Conservation (phyloP, 2,329 filamentous ascomycete species). For the Neobulgaria alba region DNA sequence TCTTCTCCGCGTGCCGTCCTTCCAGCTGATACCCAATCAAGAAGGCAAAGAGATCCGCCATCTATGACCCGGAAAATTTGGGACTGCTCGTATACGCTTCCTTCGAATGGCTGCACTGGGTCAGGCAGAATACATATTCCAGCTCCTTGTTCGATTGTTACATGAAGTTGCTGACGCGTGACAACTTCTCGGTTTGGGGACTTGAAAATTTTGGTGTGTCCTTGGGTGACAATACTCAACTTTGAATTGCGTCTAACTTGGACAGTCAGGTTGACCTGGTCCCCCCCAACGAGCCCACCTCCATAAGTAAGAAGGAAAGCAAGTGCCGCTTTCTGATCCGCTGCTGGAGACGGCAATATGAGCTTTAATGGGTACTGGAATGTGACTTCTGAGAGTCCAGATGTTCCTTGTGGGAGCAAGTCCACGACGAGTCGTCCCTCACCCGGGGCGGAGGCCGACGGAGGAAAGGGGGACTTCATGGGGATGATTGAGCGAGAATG, state of each 20-base stretch:
- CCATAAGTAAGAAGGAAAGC: conserved; percentile 92
- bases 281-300: conserved; percentile 83
- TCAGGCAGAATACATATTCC: conserved; percentile 70
- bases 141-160: conserved; percentile 41
- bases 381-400: conserved; percentile 63
- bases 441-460: conserved; percentile 65
- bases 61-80: conserved; percentile 64
- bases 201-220: conserved; percentile 95
- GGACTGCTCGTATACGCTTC: conserved; percentile 74
- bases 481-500: no score
- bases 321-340: conserved; percentile 58
- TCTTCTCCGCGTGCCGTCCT: conserved; percentile 77
- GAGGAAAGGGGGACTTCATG: conserved; percentile 37
- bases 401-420: conserved; percentile 61
- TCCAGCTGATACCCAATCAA: conserved; percentile 94
- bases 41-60: conserved; percentile 60
- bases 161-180: conserved; percentile 49
- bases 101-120: conserved; percentile 83
- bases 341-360: conserved; percentile 66
- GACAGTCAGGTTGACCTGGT: conserved; percentile 66
- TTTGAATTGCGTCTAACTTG: conserved; percentile 55
- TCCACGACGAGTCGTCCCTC: conserved; percentile 69
- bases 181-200: conserved; percentile 47
- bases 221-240: conserved; percentile 61
- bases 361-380: conserved; percentile 96